A percentile compares a stretch with the other conserved stretches of the same genome.
Evolutionary conservation across 192 early-diverging fungal species (phyloP).

Genomic region (Podochytrium sp.): DNA sequence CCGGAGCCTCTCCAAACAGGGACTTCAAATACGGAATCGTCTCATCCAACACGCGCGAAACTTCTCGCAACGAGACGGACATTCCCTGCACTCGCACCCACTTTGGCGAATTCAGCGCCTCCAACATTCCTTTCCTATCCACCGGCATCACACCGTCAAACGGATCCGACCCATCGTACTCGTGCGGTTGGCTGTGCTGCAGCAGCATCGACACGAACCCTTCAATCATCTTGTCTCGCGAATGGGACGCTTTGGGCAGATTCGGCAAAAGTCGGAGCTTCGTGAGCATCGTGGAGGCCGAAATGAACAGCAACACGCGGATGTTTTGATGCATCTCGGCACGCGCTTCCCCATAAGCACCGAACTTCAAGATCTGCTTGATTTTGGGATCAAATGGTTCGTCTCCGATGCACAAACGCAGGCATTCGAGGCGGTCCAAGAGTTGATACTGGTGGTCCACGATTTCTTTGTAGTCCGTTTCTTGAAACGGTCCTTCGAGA

Average conservation of each 20-base stretch:
- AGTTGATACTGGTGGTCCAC: not conserved
- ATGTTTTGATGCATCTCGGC: slow-evolving; percentile 13
- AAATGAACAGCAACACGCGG: slow-evolving; percentile 20
- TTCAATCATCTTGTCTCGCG: slow-evolving; percentile 9
- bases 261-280: slow-evolving; percentile 16
- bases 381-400: slow-evolving; percentile 9
- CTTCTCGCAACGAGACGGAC: not conserved
- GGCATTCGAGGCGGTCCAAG: slow-evolving; percentile 21
- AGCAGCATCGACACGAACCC: slow-evolving; percentile 5
- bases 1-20: slow-evolving; percentile 22
- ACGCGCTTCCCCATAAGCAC: not conserved
- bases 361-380: not conserved
- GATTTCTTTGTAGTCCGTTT: slow-evolving; percentile 2
- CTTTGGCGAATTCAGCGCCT: not conserved
- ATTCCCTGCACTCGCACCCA: slow-evolving; percentile 3
- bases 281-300: slow-evolving; percentile 11
- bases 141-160: slow-evolving; percentile 10
- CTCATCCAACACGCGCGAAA: slow-evolving; percentile 3
- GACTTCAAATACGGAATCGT: not conserved
- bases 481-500: slow-evolving; percentile 19
- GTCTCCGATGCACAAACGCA: slow-evolving; percentile 18
- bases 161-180: not conserved
- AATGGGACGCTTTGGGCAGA: slow-evolving; percentile 20
- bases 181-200: not conserved
- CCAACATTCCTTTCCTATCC: not conserved